phyloP scores from a whole-genome alignment of 2,329 filamentous ascomycete species.

The Verticillium zaregamsianum region DNA sequence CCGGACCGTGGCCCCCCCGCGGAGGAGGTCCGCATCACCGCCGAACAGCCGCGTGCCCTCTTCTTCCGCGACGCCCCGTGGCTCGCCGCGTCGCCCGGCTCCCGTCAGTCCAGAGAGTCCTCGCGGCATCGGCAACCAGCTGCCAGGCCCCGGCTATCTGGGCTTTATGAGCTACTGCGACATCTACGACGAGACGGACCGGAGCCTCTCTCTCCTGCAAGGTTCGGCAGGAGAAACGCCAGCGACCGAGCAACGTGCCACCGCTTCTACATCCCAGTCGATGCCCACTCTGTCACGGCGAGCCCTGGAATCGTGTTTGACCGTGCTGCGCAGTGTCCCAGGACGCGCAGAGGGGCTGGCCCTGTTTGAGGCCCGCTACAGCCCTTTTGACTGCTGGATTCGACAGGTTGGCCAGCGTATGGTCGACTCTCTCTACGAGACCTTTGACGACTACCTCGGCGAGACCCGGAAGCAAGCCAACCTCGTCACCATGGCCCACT shows the following conservation, averaged over 20 bases:
- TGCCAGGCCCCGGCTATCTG: slow-evolving; percentile 31
- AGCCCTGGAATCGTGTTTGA: slow-evolving; percentile 29
- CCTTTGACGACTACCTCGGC: slow-evolving; percentile 12
- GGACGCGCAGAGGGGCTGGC: slow-evolving; percentile 1
- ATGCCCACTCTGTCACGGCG: slow-evolving; percentile 4
- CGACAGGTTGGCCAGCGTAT: slow-evolving; percentile 7
- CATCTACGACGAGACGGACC: slow-evolving; percentile 37
- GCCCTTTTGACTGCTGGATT: slow-evolving; percentile 15
- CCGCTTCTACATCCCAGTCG: neutral
- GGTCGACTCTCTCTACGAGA: slow-evolving; percentile 13
- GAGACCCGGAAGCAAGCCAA: neutral
- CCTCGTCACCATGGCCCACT: slow-evolving; percentile 9
- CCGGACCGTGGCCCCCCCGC: neutral
- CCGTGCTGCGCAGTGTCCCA: slow-evolving; percentile 32
- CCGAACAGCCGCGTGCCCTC: neutral
- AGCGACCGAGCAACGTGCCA: neutral
- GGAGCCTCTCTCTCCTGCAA: slow-evolving; percentile 27
- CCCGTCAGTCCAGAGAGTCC: neutral
- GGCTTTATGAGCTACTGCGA: slow-evolving; percentile 39
- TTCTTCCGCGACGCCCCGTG: neutral
- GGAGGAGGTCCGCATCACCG: neutral
- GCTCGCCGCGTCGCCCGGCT: neutral
- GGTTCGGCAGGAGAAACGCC: neutral
- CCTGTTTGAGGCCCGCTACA: slow-evolving; percentile 9
- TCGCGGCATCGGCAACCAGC: neutral